These are phyloP conservation scores for Conringia planisiliqua DNA, from an alignment of 345 rosid species.

Conservation along the genomic window DNA sequence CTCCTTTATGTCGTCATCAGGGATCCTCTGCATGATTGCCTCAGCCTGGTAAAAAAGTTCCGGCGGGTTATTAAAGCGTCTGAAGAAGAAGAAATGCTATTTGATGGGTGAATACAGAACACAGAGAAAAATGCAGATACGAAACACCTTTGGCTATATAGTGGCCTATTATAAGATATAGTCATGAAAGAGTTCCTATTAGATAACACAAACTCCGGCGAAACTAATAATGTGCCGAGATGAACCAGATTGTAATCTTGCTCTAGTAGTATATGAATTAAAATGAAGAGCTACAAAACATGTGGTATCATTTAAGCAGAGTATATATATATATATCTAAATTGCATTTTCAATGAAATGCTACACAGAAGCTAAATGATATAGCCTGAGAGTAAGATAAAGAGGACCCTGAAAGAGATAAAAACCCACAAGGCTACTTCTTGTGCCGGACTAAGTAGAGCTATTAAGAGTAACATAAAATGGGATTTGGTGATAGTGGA, in stretches of 20 bases:
- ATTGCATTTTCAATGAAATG: not conserved
- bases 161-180: not conserved
- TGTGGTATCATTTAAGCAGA: not conserved
- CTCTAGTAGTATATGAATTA: not conserved
- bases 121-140: not conserved
- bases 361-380: not conserved
- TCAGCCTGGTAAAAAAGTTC: slow-evolving; percentile 65
- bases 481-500: slow-evolving; percentile 32
- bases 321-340: not conserved
- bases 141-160: not conserved
- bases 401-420: no score
- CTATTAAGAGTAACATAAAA: slow-evolving; percentile 23
- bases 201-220: not conserved
- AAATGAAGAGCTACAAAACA: not conserved
- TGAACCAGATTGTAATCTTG: not conserved
- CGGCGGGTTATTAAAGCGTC: slow-evolving; percentile 30
- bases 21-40: slow-evolving; percentile 62
- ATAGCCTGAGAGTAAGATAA: not conserved
- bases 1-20: slow-evolving; percentile 41
- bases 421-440: not conserved
- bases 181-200: no score
- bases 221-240: not conserved
- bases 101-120: not conserved
- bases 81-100: not conserved
- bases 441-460: not conserved